Percentiles rank a stretch among this genome's conserved stretches.
Evolutionary conservation across 2,329 filamentous ascomycete species (phyloP).

Genomic region (Balansia obtecta): DNA sequence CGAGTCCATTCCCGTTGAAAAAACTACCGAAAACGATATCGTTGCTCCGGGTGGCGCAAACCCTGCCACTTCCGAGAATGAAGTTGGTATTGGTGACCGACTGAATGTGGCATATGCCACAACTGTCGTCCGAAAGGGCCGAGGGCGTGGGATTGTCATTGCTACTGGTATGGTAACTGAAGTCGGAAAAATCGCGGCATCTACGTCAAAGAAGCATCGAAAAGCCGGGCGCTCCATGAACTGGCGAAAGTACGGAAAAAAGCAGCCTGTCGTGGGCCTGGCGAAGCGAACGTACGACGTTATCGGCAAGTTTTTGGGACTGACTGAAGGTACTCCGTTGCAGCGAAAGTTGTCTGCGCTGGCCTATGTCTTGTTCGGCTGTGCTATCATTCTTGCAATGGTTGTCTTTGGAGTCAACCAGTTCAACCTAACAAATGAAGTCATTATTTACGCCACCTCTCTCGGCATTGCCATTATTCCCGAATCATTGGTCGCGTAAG

Average conservation of each 20-base stretch:
- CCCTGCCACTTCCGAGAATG: conserved; percentile 28
- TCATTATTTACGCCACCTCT: conserved; percentile 45
- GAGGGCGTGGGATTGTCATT: conserved; percentile 60
- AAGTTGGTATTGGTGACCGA: conserved; percentile 57
- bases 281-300: conserved; percentile 34
- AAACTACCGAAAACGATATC: conserved; percentile 42
- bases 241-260: conserved; percentile 39
- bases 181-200: conserved; percentile 55
- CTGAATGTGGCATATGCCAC: conserved; percentile 67
- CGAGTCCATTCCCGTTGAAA: conserved; percentile 61
- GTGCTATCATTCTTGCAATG: conserved; percentile 47
- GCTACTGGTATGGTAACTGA: conserved; percentile 61
- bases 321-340: conserved; percentile 60
- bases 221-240: conserved; percentile 43
- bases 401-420: conserved; percentile 46
- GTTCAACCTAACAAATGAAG: conserved; percentile 37
- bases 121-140: conserved; percentile 59
- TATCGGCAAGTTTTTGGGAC: conserved; percentile 45
- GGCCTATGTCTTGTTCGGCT: conserved; percentile 63
- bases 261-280: conserved; percentile 34
- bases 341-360: conserved; percentile 69
- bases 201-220: conserved; percentile 38
- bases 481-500: conserved; percentile 50
- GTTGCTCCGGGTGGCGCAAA: conserved; percentile 32
- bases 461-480: conserved; percentile 51